Base-by-base conservation (phyloP, 257 asterid species). In the Solanum piurae region DNA sequence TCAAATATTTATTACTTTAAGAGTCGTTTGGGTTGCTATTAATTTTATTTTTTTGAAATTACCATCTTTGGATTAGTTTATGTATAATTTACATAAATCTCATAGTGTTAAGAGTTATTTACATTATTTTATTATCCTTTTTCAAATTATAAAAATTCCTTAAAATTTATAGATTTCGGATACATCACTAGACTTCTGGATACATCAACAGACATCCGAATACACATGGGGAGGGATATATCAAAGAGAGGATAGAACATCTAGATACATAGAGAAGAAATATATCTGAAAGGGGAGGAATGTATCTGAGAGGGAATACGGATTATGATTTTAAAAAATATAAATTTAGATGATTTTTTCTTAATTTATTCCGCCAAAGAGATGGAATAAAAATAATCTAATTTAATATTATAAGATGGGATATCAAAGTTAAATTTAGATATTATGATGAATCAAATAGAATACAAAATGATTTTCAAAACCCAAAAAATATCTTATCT, bases 301-400 rank as follows among this genome's bases (percentile, higher is more conserved):
- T 52, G 3, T 52, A 52, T 52, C 1, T 16, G 1, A 52, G 0
- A 52, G n/a, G 0, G 0, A 0, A 52, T 52, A 52, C 0, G 9
- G 1, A 18, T 52, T 52, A 52, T 52, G 4, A 52, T 52, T 0
- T 18, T 6, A 52, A 16, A 5, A 0, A 0, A 16, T 6, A 6
- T 44, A 36, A 36, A 36, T 1, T 46, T 46, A 46, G 3, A 0
- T 46, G 0, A 4, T 46, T 46, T 13, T 46, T 46, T 4, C 55
- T 46, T 0, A 46, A 46, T 46, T 46, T 46, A 46, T 46, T 55
- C 10, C 62, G 2, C 4, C n/a, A 55, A 18, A 55, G 4, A 55
- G 4, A 55, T 20, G 62, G 1, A 0, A 55, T 18, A 55, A 58
- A 58, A 58, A 11, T 11, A 2, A n/a, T 64, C 7, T 64, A 64